Base-by-base conservation (phyloP, 2,329 filamentous ascomycete genomes). In the Sporothrix phasma region DNA sequence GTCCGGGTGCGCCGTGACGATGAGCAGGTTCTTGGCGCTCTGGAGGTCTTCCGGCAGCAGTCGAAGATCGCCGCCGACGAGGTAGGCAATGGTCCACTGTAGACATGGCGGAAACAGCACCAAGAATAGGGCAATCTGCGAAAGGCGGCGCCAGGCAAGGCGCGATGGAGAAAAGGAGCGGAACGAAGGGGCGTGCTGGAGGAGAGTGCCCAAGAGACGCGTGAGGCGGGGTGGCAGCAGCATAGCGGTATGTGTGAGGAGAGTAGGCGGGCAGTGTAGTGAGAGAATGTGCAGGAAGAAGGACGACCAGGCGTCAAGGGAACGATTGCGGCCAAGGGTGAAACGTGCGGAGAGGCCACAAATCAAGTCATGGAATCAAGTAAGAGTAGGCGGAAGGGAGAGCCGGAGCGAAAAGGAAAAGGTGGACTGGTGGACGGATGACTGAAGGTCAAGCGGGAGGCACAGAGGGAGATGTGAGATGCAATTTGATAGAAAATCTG, bases 1-100 rank as follows among this genome's bases (percentile, higher is more conserved):
- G 15, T 62, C 61, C 4, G 61, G 61, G 19, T 62, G 61, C 17
- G 61, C 61, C 37, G 61, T 62, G 47, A 62, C 61, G 17, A 62
- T 39, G n/a, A 62, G 46, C 37, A 62, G 39, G n/a, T 62, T 62
- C 24, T 45, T 53, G 45, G 61, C 61, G 10, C 34, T 47, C 37
- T 54, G 61, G 1, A 62, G 37, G 24, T 53, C 46, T 47, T 34
- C 34, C 3, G 47, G 61, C 26, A 53, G 11, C 4, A 62, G 47
- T 47, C 61, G 61, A 6, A 51, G n/a, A 54, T 62, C 61, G n/a
- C 47, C n/a, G 17, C 61, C 61, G 3, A 62, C 47, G 8, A 62
- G 34, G 24, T 62, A 62, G n/a, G 61, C 61, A 31, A 62, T 22
- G 34, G 37, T 31, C 61, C 61, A 62, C 47, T 62, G 61, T 37